Evolutionary conservation across 306 rosid genomes (phyloP).

Genomic region (Lathyrus aphaca): DNA sequence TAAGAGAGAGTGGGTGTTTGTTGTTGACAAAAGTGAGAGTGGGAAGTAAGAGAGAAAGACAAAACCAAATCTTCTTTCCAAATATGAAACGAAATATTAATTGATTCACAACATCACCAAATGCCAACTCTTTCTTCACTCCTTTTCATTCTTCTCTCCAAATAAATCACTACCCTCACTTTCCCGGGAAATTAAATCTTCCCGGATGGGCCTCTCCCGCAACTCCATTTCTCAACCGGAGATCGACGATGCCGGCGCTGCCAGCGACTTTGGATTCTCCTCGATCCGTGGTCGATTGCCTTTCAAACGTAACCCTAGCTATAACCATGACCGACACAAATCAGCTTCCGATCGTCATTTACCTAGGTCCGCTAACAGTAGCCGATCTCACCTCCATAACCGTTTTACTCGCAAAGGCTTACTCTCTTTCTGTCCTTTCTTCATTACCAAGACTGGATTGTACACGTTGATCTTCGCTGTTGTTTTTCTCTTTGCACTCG

Average conservation of each 20-base stretch:
- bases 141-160: neutral
- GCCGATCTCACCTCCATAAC: constrained; percentile 59
- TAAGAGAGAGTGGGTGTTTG: neutral
- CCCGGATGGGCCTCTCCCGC: constrained; percentile 58
- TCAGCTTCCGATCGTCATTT: constrained; percentile 53
- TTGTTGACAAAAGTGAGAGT: neutral
- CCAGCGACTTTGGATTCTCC: constrained; percentile 55
- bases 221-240: constrained; percentile 56
- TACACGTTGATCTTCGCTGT: constrained; percentile 60
- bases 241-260: constrained; percentile 53
- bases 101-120: neutral
- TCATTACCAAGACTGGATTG: constrained; percentile 61
- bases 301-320: constrained; percentile 70
- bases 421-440: constrained; percentile 53
- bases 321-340: constrained; percentile 41
- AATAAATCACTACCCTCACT: constrained; percentile 23
- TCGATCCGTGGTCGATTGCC: constrained; percentile 78
- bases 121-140: constrained; percentile 35
- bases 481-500: constrained; percentile 66
- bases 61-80: constrained; percentile 11
- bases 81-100: neutral
- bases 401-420: constrained; percentile 83
- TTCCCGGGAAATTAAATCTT: constrained; percentile 45
- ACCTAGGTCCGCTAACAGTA: constrained; percentile 36
- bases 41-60: neutral